Base-by-base conservation (phyloP, 345 rosid genomes). In the Hypericum perforatum region DNA sequence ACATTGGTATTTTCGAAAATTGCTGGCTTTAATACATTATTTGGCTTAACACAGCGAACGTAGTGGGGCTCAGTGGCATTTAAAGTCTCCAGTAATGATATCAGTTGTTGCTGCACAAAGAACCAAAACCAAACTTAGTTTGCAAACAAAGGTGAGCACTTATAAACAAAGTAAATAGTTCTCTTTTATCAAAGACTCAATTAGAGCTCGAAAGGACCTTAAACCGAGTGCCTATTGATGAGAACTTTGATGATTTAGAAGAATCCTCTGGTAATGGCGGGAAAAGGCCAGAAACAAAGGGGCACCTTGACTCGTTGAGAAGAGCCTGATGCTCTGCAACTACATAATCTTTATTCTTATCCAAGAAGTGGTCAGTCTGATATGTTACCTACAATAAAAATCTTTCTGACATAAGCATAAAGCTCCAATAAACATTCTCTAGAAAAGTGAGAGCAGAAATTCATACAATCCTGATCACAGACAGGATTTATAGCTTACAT, bases 261-360 rank as follows among this genome's bases (percentile, higher is more conserved):
- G 50, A 46, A 13, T 46, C 50, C 50, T 46, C 49, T 0, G 49
- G 50, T 14, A 46, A 46, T 13, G 50, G 50, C 4, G 50, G 50
- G 50, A 46, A 46, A 8, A 46, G 50, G 50, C 50, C 22, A 12
- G 50, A 46, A 12, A 46, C 50, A 46, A 46, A 46, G 7, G 50
- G 22, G 50, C 50, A 46, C 22, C 14, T 46, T 9, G 50, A 46
- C 50, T 12, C 15, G 14, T 32, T 46, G 29, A 46, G 50, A 32
- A 46, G 50, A 46, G 50, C 50, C 22, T 46, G 50, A 46, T 46
- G 50, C 22, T 46, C 50, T 13, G 50, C 29, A 0, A 46, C 50
- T 46, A 46, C 50, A 12, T 46, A 46, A 10, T 46, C 50, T 46
- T 46, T 46, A 32, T 46, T 46, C 22, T 46, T 46, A 46, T 46